Base-by-base conservation (phyloP, 768 basidiomycete species). In the Thelephora aurantiotincta region DNA sequence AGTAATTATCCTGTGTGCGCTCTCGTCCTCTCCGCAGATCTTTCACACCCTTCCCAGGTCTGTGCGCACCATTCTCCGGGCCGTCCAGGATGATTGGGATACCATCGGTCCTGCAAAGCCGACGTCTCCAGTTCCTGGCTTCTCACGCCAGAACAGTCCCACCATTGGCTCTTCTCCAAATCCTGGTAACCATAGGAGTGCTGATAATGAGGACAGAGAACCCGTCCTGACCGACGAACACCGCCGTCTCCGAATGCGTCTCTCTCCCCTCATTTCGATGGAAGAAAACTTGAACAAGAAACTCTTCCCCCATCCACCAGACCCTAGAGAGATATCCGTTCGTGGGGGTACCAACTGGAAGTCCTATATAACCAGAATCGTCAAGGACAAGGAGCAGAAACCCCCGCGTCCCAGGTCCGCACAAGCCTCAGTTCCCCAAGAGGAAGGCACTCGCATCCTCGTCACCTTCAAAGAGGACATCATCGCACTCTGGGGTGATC, bases 291-390 rank as follows among this genome's bases (percentile, higher is more conserved):
- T 74, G n/a, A 67, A 72, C 13, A 65, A 67, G 34, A 64, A 74
- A 34, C 65, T 80, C 6, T 65, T 73, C 6, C 73, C 74, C 0
- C 74, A 71, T n/a, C 16, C 36, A 19, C 48, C 49, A 11, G 45
- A 48, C 35, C 37, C 45, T 18, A 53, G 52, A 46, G 56, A 61
- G 47, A 55, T 60, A 2, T 52, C 55, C 48, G 77, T 82, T 14
- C 71, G 74, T 5, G 73, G 77, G 0, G 77, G 78, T 0, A 70
- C 67, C 43, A 70, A 70, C 3, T 82, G 79, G 80, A 80, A 82
- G 58, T 55, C 59, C 5, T 54, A 73, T 16, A 54, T 81, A 11
- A 51, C 53, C 12, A 51, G 51, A 11, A 23, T 56, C 18, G 43
- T 48, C 33, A 34, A 43, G 11, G 49, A 53, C 37, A 23, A 38